Percentiles rank a stretch among this genome's conserved stretches.
phyloP scores from a whole-genome alignment of 768 basidiomycete species.

The Fomitopsis serialis region DNA sequence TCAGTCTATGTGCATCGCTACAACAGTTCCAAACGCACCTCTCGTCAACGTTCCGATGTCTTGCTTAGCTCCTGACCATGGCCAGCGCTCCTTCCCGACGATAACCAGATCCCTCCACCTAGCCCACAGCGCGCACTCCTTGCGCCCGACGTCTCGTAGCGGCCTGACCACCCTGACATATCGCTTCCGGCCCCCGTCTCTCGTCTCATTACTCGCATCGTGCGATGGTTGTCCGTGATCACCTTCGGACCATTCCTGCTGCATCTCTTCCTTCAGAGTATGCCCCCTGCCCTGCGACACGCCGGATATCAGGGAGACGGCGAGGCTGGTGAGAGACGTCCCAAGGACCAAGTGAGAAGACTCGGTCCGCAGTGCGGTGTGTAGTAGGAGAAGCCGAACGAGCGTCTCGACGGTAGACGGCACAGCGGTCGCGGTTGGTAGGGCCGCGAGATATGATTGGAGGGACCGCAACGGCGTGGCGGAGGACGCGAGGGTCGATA shows the following conservation, averaged over 20 bases:
- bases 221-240: no score
- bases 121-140: constrained; percentile 73
- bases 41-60: constrained; percentile 65
- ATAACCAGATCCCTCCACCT: constrained; percentile 64
- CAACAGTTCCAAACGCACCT: no score
- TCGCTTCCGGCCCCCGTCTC: constrained; percentile 9
- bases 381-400: constrained; percentile 61
- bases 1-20: not conserved
- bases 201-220: not conserved
- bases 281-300: constrained; percentile 78
- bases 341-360: constrained; percentile 80
- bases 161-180: constrained; percentile 57
- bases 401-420: constrained; percentile 53
- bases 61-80: constrained; percentile 39
- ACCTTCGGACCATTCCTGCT: constrained; percentile 57
- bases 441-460: constrained; percentile 49
- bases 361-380: constrained; percentile 50
- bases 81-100: constrained; percentile 41
- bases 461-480: constrained; percentile 27
- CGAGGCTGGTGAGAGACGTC: constrained; percentile 73
- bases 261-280: constrained; percentile 57
- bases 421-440: constrained; percentile 74
- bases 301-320: constrained; percentile 66
- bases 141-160: constrained; percentile 66
- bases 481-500: constrained; percentile 8